Conservation (phyloP, 2,329 filamentous ascomycete species). For the Trichoderma sp. region DNA sequence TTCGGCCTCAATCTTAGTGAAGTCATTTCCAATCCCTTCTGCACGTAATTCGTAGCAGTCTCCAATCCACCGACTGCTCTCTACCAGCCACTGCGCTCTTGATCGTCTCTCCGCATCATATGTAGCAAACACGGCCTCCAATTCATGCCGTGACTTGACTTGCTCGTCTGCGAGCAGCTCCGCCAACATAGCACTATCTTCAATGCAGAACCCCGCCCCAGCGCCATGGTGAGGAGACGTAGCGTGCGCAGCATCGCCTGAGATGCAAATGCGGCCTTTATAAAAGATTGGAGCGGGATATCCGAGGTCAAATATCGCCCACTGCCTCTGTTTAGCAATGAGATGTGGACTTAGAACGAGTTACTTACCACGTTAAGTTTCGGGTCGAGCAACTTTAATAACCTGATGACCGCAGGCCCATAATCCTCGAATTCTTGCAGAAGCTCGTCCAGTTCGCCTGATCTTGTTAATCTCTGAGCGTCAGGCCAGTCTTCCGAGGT, state of each 20-base stretch:
- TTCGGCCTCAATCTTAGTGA: no score
- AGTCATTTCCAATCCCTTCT: background rate
- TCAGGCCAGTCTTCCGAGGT: constrained; percentile 9
- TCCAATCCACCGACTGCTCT: constrained; percentile 16
- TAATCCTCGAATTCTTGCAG: background rate
- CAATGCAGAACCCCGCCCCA: constrained; percentile 27
- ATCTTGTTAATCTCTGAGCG: background rate
- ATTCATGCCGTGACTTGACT: background rate
- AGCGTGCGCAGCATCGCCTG: constrained; percentile 28
- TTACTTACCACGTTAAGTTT: no score
- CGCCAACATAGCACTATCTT: background rate
- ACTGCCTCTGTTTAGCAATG: no score
- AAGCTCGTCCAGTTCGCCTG: background rate
- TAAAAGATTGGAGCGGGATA: constrained; percentile 12
- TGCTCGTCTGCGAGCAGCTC: background rate
- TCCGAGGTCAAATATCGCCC: background rate
- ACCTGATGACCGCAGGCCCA: no score
- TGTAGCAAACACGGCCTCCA: background rate
- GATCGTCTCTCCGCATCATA: constrained; percentile 7
- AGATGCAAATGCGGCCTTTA: constrained; percentile 24
- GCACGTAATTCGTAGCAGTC: background rate
- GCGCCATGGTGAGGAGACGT: constrained; percentile 28
- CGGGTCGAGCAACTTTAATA: no score
- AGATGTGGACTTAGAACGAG: no score
- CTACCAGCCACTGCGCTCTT: constrained; percentile 20